A percentile compares a stretch with the other conserved stretches of the same genome.
Evolutionary conservation across 2,329 filamentous ascomycete genomes (phyloP).

Genomic region (Tricladium varicosporioides): DNA sequence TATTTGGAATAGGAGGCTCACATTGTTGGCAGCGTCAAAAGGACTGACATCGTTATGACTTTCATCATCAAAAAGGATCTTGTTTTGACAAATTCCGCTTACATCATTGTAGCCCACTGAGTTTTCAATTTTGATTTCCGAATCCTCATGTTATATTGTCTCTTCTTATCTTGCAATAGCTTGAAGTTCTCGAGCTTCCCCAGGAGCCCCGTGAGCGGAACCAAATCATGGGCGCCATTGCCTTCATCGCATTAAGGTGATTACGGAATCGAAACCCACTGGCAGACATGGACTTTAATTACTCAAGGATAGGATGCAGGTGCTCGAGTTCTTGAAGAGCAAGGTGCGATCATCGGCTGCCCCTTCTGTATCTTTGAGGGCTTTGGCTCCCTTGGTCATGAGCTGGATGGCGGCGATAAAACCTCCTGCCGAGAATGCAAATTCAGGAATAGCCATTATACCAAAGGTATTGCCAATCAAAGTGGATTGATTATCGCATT

Average conservation of each 20-base stretch:
- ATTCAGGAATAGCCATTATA: constrained; percentile 1
- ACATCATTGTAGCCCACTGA: constrained; percentile 20
- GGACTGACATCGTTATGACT: not conserved
- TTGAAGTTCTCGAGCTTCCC: constrained; percentile 15
- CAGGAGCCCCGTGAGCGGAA: constrained; percentile 15
- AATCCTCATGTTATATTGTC: not conserved
- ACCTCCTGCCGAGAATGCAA: constrained; percentile 27
- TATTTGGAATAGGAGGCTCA: too few species aligned
- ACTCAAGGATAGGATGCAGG: constrained; percentile 15
- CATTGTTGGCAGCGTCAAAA: too few species aligned
- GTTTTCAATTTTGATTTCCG: constrained; percentile 6
- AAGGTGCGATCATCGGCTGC: constrained; percentile 16
- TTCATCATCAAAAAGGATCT: constrained; percentile 7
- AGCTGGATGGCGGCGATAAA: constrained; percentile 27
- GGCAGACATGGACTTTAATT: constrained; percentile 5
- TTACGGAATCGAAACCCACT: not conserved
- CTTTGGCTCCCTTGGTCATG: constrained; percentile 17
- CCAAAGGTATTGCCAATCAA: too few species aligned
- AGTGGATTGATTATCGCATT: too few species aligned
- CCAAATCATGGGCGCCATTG: constrained; percentile 18
- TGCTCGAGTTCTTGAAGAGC: not conserved
- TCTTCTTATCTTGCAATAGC: too few species aligned
- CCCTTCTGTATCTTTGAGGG: constrained; percentile 15
- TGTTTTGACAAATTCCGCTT: constrained; percentile 19
- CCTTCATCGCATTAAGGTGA: constrained; percentile 20